Evolutionary conservation across 2,329 filamentous ascomycete species (phyloP), one percentile per base, ranked within the genome.

Genomic region (Aspergillus intermedius): DNA sequence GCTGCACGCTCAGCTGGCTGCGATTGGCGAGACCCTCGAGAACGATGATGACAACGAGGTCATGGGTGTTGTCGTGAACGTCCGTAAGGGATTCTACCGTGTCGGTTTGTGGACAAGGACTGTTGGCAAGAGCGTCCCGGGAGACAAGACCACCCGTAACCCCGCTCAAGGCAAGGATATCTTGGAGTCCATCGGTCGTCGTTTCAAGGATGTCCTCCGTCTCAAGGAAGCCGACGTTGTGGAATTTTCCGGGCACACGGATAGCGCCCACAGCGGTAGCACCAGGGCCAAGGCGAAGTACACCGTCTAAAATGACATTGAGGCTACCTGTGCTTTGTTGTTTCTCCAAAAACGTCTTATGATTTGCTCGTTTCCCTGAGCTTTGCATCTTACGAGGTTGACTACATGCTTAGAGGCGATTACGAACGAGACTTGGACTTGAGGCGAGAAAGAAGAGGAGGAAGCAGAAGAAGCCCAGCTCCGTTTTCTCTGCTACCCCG

Each of bases 21-120:
- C 91, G 48, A 97, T 98, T 59, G 93, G 93, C 65, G 94, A 98
- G 80, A 97, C 91, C 22, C 86, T 98, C 48, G 93, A 98, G 77
- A 85, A 88, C 37, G 91, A 96, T 66, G 85, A 66, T 21, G 93
- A 97, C 66, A 91, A 91, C 61, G 94, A 98, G 73, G 87, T 98
- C 70, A 97, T 97, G 93, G 93, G 93, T 56, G 94, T 98, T 30
- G 93, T 98, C 22, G 91, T 97, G 77, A 98, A 98, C 73, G 91
- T 98, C 51, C 87, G 93, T 72, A 96, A 95, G 78, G 91, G 87
- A 45, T 97, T 98, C 77, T 98, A 90, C 81, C 88, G 93, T 77
- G 87, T 98, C 60, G 91, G 91, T 67, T 83, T 97, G 60, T 98
- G 94, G 93, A 98, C 93, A 55, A 87, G 90, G 64, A 95, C 91